Evolutionary conservation across 1,139 yeast genomes (phyloP), one percentile per base, ranked within the genome.

Genomic region (Yamadazyma taylorii): DNA sequence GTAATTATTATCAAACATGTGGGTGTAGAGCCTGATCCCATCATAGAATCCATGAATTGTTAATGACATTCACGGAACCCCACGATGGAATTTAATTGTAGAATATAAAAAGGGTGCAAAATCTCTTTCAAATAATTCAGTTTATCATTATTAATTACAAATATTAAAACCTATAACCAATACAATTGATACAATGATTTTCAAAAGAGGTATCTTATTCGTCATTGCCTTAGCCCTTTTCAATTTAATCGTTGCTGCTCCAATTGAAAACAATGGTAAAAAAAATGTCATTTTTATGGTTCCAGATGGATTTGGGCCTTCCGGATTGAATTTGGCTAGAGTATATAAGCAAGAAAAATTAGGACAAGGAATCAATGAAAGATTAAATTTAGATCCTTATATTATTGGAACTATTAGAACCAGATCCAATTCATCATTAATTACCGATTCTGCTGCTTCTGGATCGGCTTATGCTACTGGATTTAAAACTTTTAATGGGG

Each of bases 391-490:
- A 29, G 96, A 88, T 56, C 63, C 75, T 39, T 77, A 79, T 53
- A 61, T 86, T 30, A 71, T 87, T 38, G 96, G 96, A 16, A 71
- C 82, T 28, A 81, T 92, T 4, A 74, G 96, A 48, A 88, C 96
- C 1, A 69, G 85, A 44, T 84, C 95, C 11, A 75, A 78, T 25
- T 68, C 73, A 41, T 83, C 92, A 1, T 66, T 84, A 47, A 75
- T 88, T 42, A 88, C 96, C 0, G 96, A 88, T 58, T 84, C 94
- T 21, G 96, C 96, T 9, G 96, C 96, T 3, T 96, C 96, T 13
- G 96, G 96, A 15, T 86, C 96, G 11, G 96, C 95, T 0, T 88
- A 86, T 54, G 70, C 94, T 1, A 85, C 95, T 56, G 90, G 80
- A 6, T 51, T 78, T 50, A 88, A 88, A 62, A 65, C 89, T 9